Conservation (phyloP, 2,329 filamentous ascomycete species). For the Colletotrichum euphorbiae region DNA sequence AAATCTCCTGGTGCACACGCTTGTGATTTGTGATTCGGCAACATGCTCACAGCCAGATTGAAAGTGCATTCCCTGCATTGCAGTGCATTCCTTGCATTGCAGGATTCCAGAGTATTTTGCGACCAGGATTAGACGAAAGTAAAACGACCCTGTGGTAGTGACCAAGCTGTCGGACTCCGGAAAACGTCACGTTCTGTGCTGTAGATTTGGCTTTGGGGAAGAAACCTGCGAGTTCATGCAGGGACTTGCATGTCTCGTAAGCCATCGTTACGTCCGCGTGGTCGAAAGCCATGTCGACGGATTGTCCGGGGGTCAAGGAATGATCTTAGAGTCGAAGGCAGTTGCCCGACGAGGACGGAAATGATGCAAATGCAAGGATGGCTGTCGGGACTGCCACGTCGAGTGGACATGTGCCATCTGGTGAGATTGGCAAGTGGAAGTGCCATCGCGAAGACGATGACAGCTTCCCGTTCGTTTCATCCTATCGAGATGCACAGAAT, state of each 20-base stretch:
- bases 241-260: conserved; percentile 13
- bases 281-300: background rate
- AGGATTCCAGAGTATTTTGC: background rate
- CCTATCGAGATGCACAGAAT: background rate
- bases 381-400: conserved; percentile 2
- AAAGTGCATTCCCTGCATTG: conserved; percentile 2
- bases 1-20: background rate
- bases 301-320: background rate
- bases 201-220: background rate
- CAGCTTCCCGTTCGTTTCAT: background rate
- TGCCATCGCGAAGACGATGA: conserved; percentile 10
- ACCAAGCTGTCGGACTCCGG: background rate
- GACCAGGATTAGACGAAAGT: conserved; percentile 22
- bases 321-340: background rate
- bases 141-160: conserved; percentile 12
- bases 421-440: background rate
- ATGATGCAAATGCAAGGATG: background rate
- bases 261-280: background rate
- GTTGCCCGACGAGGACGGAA: background rate
- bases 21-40: conserved; percentile 20
- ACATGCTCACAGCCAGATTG: conserved; percentile 2
- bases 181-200: conserved; percentile 33
- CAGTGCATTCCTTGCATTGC: background rate
- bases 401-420: conserved; percentile 29
- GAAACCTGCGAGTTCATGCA: background rate